Base-by-base conservation (phyloP, 2,329 filamentous ascomycete genomes). In the Fusarium beomiforme region DNA sequence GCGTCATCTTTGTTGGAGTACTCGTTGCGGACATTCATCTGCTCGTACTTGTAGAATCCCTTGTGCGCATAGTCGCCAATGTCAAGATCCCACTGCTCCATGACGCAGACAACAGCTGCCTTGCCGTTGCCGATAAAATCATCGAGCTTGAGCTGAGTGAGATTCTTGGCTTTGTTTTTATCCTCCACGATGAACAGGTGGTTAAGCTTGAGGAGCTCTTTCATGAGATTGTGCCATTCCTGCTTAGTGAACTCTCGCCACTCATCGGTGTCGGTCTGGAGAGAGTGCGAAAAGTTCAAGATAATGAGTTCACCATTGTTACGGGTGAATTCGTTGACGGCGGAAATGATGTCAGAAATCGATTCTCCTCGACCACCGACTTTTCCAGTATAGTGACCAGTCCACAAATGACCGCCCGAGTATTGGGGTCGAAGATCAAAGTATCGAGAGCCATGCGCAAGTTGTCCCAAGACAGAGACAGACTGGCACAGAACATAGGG, bases 231-330 rank as follows among this genome's bases (percentile, higher is more conserved):
- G 2, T 59, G 53, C 63, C 63, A 66, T 29, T 66, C 63, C 6
- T 66, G 49, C 7, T 66, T 66, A 23, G 49, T 66, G 2, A 66
- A 66, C 34, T 66, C 63, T 12, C 61, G 37, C 63, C 63, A 66
- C 2, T 66, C 63, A 0, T 66, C 61, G 0, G 56, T 49, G 0
- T 66, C 63, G 1, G 50, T 51, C 21, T 66, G 63, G 0, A 66
- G 24, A 2, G 63, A 65, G 44, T 66, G 63, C 2, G 63, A 66
- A 4, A 66, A 66, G 6, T 66, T 59, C 2, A 66, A 10, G 8
- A 66, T 66, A 9, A 66, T 41, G 0, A 66, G 29, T 21, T 66
- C 63, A 0, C 21, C 51, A 1, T 66, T 59, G 3, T 66, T 41
- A 26, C 39, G 34, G 3, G 61, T 66, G 10, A 66, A 66, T 7